Conservation (phyloP, 2,329 filamentous ascomycete genomes). For the Botrytis hyacinthi region DNA sequence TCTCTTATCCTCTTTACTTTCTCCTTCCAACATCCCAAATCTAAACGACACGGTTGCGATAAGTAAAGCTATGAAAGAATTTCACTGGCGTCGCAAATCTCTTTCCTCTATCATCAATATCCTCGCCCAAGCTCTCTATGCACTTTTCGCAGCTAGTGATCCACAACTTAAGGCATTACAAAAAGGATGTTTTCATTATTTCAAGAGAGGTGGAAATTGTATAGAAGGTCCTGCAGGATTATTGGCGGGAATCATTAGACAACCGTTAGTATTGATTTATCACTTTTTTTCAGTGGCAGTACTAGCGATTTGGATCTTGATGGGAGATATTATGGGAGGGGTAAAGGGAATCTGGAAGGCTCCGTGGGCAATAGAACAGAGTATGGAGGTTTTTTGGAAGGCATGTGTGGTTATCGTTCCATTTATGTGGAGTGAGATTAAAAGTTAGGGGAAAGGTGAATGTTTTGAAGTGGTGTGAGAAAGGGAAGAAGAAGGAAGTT, state of each 20-base stretch:
- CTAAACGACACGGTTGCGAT: slow-evolving; percentile 68
- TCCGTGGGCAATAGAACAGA: slow-evolving; percentile 64
- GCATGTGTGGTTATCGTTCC: slow-evolving; percentile 81
- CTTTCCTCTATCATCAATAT: slow-evolving; percentile 92
- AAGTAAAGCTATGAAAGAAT: slow-evolving; percentile 60
- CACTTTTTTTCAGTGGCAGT: slow-evolving; percentile 96
- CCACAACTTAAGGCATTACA: slow-evolving; percentile 75
- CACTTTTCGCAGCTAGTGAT: slow-evolving; percentile 84
- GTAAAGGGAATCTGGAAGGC: slow-evolving; percentile 53
- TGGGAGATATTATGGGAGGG: slow-evolving; percentile 48
- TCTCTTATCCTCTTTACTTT: slow-evolving; percentile 70
- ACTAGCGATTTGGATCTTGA: slow-evolving; percentile 70
- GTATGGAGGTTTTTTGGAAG: slow-evolving; percentile 71
- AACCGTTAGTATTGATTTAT: slow-evolving; percentile 75
- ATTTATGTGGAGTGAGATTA: slow-evolving; percentile 70
- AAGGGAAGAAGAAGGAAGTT: background rate
- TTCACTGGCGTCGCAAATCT: slow-evolving; percentile 86
- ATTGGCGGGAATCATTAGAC: slow-evolving; percentile 75
- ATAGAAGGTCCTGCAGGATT: slow-evolving; percentile 78
- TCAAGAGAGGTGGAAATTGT: slow-evolving; percentile 69
- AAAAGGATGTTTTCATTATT: slow-evolving; percentile 89
- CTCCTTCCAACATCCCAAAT: slow-evolving; percentile 64
- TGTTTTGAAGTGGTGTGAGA: background rate
- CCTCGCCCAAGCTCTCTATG: slow-evolving; percentile 90
- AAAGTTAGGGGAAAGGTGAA: slow-evolving; percentile 27